Conservation (phyloP, 345 rosid genomes). For the Cardiospermum halicacabum region DNA sequence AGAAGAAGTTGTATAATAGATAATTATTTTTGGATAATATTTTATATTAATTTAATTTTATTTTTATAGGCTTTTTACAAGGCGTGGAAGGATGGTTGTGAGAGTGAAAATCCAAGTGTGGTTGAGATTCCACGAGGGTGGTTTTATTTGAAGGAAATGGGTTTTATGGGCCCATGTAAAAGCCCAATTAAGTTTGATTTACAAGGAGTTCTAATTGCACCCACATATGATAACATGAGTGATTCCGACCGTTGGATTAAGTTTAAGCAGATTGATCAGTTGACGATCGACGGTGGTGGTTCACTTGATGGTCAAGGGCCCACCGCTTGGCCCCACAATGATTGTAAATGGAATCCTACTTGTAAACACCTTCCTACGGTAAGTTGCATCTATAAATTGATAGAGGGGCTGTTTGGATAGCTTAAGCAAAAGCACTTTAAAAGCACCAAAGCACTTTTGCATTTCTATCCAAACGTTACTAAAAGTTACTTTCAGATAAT, state of each 20-base stretch:
- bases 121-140: slow-evolving; percentile 21
- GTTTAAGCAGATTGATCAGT: slow-evolving; percentile 12
- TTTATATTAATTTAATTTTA: no score
- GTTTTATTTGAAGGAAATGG: slow-evolving; percentile 1
- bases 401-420: no score
- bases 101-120: neutral
- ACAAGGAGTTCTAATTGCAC: slow-evolving; percentile 17
- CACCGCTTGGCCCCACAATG: slow-evolving; percentile 23
- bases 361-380: slow-evolving; percentile 20
- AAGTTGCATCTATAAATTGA: no score
- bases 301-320: slow-evolving; percentile 30
- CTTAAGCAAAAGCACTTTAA: no score
- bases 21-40: no score
- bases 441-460: no score
- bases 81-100: slow-evolving; percentile 23
- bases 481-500: no score
- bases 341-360: neutral
- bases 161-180: slow-evolving; percentile 24
- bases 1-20: no score
- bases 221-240: neutral
- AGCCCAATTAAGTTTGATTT: slow-evolving; percentile 10
- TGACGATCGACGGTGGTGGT: slow-evolving; percentile 24
- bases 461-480: no score
- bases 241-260: slow-evolving; percentile 12
- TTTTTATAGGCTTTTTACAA: slow-evolving; percentile 16